phyloP scores from a whole-genome alignment of 2,329 filamentous ascomycete genomes.

The Neonectria sp. region DNA sequence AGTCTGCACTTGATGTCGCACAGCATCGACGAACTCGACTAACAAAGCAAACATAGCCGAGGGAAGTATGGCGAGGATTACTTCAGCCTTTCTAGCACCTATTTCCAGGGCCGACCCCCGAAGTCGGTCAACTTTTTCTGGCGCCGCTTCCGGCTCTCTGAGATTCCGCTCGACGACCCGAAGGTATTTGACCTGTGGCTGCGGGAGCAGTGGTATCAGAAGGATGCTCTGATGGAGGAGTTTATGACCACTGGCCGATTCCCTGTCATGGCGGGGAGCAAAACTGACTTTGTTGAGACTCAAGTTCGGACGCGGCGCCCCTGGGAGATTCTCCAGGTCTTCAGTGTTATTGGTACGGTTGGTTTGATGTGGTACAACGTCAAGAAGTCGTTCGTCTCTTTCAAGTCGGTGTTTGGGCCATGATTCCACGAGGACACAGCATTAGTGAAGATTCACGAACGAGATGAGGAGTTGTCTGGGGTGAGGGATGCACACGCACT shows the following conservation, averaged over 20 bases:
- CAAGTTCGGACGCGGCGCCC: slow-evolving; percentile 68
- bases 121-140: slow-evolving; percentile 98
- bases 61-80: slow-evolving; percentile 91
- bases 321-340: slow-evolving; percentile 71
- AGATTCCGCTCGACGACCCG: slow-evolving; percentile 84
- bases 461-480: slow-evolving; percentile 11
- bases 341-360: slow-evolving; percentile 63
- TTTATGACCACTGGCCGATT: slow-evolving; percentile 86
- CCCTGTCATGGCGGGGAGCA: slow-evolving; percentile 74
- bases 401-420: slow-evolving; percentile 39
- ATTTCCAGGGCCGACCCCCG: slow-evolving; percentile 88
- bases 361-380: slow-evolving; percentile 60
- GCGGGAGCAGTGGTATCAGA: slow-evolving; percentile 89
- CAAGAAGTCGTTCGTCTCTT: slow-evolving; percentile 46
- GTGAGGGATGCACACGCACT: slow-evolving; percentile 9
- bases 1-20: slow-evolving; percentile 60
- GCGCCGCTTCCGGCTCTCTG: slow-evolving; percentile 84
- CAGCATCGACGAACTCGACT: slow-evolving; percentile 29
- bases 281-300: slow-evolving; percentile 69
- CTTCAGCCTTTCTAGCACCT: slow-evolving; percentile 89
- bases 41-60: slow-evolving; percentile 63
- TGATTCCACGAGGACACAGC: slow-evolving; percentile 25
- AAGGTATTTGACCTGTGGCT: slow-evolving; percentile 89
- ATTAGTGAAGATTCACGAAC: slow-evolving; percentile 12
- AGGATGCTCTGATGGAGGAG: slow-evolving; percentile 89